phyloP scores from a whole-genome alignment of 164 flowering plant species.

The Tetrastigma voinierianum region DNA sequence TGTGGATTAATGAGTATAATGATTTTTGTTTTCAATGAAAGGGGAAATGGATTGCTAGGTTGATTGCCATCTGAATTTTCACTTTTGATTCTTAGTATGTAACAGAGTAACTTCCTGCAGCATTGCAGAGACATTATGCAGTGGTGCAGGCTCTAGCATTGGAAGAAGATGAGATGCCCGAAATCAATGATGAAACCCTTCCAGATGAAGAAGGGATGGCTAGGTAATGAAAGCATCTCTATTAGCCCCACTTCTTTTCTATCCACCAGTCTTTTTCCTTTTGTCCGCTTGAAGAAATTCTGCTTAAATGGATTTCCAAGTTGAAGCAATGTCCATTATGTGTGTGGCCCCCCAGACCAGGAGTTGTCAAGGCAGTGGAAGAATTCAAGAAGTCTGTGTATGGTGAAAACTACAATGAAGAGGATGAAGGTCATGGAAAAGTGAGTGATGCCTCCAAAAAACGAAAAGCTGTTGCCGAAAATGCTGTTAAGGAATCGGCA shows the following conservation, averaged over 20 bases:
- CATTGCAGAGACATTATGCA: constrained; percentile 97
- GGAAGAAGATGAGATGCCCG: constrained; percentile 93
- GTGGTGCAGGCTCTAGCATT: constrained; percentile 85
- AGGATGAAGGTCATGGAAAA: constrained; percentile 33
- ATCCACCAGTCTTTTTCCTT: not conserved
- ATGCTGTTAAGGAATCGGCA: constrained; percentile 48
- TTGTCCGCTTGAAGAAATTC: not conserved
- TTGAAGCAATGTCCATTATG: not conserved
- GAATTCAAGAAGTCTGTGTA: constrained; percentile 82
- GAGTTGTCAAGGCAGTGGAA: constrained; percentile 67
- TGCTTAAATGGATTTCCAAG: not conserved
- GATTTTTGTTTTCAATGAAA: too few relatives aligned
- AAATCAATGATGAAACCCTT: constrained; percentile 75
- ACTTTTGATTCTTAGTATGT: not conserved
- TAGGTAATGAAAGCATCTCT: constrained; percentile 38
- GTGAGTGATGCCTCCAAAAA: constrained; percentile 56
- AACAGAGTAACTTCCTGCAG: constrained; percentile 35
- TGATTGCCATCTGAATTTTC: too few relatives aligned
- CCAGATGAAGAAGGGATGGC: constrained; percentile 98
- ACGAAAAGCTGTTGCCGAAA: constrained; percentile 65
- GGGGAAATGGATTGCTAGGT: too few relatives aligned
- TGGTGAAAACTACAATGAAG: constrained; percentile 71
- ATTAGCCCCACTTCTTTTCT: not conserved
- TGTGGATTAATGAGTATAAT: too few relatives aligned
- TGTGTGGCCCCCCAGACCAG: constrained; percentile 49